Evolutionary conservation across 345 rosid species (phyloP).

Genomic region (Pseudoturritis turrita): DNA sequence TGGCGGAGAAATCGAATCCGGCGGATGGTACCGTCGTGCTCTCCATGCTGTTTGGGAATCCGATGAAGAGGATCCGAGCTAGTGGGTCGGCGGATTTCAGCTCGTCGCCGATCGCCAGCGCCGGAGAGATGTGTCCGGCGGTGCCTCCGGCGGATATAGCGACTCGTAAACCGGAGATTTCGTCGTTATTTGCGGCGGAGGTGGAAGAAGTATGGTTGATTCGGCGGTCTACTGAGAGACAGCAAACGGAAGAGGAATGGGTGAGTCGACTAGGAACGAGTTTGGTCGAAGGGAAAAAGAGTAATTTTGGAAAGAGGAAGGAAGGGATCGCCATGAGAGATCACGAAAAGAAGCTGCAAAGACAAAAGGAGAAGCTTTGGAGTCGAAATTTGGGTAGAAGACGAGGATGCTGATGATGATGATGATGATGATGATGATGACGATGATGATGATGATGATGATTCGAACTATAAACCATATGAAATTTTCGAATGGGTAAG

Average conservation of each 20-base stretch:
- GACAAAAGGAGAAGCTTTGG: background rate
- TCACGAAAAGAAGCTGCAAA: background rate
- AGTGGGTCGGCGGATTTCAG: constrained; percentile 46
- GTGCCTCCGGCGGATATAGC: constrained; percentile 77
- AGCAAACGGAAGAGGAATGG: constrained; percentile 10
- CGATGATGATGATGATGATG: no score
- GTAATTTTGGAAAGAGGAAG: constrained; percentile 22
- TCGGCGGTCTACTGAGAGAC: constrained; percentile 35
- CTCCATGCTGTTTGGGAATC: constrained; percentile 70
- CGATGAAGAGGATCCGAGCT: constrained; percentile 55
- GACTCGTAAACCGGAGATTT: constrained; percentile 36
- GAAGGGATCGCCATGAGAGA: constrained; percentile 34
- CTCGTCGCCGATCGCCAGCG: constrained; percentile 80
- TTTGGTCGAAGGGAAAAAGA: constrained; percentile 9
- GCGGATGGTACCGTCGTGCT: constrained; percentile 57
- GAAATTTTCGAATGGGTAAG: background rate
- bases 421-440: no score
- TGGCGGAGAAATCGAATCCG: constrained; percentile 54
- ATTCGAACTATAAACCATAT: background rate
- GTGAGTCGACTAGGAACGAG: constrained; percentile 13
- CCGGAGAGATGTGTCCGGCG: constrained; percentile 75
- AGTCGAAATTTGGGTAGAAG: background rate
- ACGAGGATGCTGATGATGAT: no score
- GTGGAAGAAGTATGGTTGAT: constrained; percentile 12
- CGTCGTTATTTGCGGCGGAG: background rate